Conservation (phyloP, 495 filamentous ascomycete species). For the Xylaria curta region DNA sequence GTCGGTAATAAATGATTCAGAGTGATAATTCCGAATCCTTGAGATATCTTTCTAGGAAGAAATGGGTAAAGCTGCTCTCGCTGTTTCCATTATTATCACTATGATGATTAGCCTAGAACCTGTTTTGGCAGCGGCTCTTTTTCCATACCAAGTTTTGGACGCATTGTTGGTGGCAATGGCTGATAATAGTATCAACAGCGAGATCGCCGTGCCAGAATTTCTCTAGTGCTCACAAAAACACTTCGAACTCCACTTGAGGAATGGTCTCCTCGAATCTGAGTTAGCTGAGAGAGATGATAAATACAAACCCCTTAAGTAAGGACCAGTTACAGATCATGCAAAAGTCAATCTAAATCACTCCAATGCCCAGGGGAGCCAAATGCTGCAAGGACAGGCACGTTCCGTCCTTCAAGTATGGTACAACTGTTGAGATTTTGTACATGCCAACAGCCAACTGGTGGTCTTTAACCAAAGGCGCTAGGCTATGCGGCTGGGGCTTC, state of each 20-base stretch:
- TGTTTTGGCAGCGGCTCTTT: not conserved
- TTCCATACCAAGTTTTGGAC: not conserved
- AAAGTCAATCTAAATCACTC: not conserved
- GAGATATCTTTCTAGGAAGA: not conserved
- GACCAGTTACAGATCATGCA: not conserved
- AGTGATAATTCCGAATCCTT: not conserved
- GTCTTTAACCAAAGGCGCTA: not conserved
- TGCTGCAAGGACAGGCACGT: not conserved
- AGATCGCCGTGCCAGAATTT: not conserved
- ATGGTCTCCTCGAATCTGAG: not conserved
- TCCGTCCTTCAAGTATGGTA: not conserved
- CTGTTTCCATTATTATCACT: not conserved
- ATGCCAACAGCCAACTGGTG: not conserved
- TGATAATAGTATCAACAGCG: not conserved
- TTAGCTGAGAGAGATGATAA: not conserved
- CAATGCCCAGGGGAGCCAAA: not conserved
- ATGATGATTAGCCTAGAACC: not conserved
- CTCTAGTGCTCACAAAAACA: not conserved
- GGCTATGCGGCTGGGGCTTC: not conserved
- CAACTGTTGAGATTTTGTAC: not conserved
- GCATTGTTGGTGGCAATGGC: not conserved
- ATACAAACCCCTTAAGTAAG: not conserved
- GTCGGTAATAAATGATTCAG: slow-evolving; percentile 4
- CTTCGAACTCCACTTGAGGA: not conserved
- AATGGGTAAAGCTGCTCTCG: not conserved